Evolutionary conservation across 306 rosid genomes (phyloP).

Genomic region (Gillenia trifoliata): DNA sequence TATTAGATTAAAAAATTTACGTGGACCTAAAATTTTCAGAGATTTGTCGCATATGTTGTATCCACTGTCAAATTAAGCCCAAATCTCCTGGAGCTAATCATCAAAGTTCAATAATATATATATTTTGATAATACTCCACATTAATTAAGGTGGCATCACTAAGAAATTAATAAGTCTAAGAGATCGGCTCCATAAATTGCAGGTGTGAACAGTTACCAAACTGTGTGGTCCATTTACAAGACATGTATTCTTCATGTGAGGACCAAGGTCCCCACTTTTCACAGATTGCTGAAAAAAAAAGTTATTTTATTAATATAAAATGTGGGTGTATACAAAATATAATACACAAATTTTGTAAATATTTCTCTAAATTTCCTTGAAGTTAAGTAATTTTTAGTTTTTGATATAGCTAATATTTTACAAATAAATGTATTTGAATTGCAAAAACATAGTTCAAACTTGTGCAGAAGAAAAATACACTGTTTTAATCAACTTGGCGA

Average conservation of each 20-base stretch:
- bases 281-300: too few relatives aligned
- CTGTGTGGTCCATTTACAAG: slow-evolving; percentile 9
- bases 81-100: neutral
- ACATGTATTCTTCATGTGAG: slow-evolving; percentile 7
- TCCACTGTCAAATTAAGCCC: slow-evolving; percentile 3
- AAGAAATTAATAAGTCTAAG: slow-evolving; percentile 16
- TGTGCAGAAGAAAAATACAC: neutral
- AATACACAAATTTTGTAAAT: neutral
- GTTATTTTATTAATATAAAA: too few relatives aligned
- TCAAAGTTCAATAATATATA: neutral
- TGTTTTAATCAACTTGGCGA: neutral
- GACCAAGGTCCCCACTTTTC: slow-evolving; percentile 19
- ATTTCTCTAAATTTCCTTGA: too few relatives aligned
- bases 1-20: too few relatives aligned
- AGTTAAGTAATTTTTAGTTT: too few relatives aligned
- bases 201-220: slow-evolving; percentile 1
- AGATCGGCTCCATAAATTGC: slow-evolving; percentile 26
- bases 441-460: too few relatives aligned
- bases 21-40: too few relatives aligned
- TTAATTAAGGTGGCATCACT: neutral
- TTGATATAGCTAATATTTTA: neutral
- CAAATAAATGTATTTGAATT: too few relatives aligned
- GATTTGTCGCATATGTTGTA: neutral
- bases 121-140: neutral
- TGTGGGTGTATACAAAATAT: neutral